Evolutionary conservation across 2,329 filamentous ascomycete genomes (phyloP), one percentile per base, ranked within the genome.

Genomic region (Mollisia scopiformis): DNA sequence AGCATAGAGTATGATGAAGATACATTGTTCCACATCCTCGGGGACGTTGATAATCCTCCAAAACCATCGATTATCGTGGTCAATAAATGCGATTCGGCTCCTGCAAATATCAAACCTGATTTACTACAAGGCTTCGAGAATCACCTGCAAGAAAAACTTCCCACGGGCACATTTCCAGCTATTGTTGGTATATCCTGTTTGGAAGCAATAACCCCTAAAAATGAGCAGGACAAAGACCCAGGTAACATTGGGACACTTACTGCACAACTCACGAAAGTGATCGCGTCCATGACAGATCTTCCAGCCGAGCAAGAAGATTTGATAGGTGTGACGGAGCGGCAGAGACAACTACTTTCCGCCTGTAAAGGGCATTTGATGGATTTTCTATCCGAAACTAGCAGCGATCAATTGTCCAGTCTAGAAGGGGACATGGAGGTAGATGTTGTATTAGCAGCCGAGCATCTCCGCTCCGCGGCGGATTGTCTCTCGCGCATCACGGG

Each of bases 401-500:
- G 25, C 21, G 1, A 28, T 6, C 3, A 3, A 47, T 25, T 14
- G 11, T 47, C 25, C 23, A 23, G 37, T 3, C 23, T 73, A 50
- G 68, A 70, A 7, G 66, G 65, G 25, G 75, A 71, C 3, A 68
- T 71, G 11, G 88, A 91, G 33, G 80, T 90, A 7, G 95, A 98
- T 72, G 88, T 97, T 51, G 94, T 97, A 6, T 83, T 96, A 27
- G 93, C 93, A 11, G 95, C 95, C 0, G 95, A 99, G 75, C 87
- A 93, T 72, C 80, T 99, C 58, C 88, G 95, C 46, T 87, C 86
- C 66, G 93, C 93, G 13, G 93, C 92, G 0, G 85, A 88, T 55
- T 88, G 87, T 64, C 80, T 97, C n/a, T 90, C 92, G 1, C 86
- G 88, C 59, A 96, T 98, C 69, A 98, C 93, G 1, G 95, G 95